Conservation (phyloP, 129 eudicot genomes). For the Flaveria trinervia region DNA sequence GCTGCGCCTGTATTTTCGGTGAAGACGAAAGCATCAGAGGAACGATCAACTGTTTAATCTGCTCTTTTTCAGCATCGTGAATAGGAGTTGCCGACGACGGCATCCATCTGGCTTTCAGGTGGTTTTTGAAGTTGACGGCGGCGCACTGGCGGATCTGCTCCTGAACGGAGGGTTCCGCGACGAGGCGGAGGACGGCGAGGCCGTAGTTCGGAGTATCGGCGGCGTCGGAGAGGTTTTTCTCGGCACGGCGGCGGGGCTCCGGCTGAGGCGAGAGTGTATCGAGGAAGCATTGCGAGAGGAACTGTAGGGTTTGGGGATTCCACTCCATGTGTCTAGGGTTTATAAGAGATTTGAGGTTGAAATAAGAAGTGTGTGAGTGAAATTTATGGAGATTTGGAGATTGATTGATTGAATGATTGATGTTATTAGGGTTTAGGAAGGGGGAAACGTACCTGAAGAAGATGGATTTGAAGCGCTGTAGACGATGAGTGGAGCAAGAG, state of each 20-base stretch:
- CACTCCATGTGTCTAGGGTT: conserved; percentile 62
- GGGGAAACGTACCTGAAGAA: conserved; percentile 9
- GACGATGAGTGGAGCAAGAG: conserved; percentile 1
- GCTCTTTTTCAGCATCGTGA: conserved; percentile 74
- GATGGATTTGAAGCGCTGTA: conserved; percentile 28
- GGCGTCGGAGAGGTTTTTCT: conserved; percentile 64
- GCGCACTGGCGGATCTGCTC: conserved; percentile 80
- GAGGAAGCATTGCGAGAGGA: conserved; percentile 66
- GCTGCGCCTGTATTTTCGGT: conserved; percentile 69
- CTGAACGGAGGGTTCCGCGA: conserved; percentile 64
- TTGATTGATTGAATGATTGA: not conserved
- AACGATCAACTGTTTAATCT: conserved; percentile 68
- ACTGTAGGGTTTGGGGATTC: conserved; percentile 70
- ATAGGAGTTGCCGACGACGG: conserved; percentile 36
- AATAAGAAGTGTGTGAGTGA: not conserved
- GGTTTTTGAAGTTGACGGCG: conserved; percentile 90
- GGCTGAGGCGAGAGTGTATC: conserved; percentile 77
- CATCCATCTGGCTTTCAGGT: conserved; percentile 66
- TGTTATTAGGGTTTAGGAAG: conserved; percentile 12
- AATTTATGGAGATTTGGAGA: not conserved
- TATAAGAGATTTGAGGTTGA: conserved; percentile 11
- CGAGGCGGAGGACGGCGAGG: conserved; percentile 80
- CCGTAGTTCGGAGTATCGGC: conserved; percentile 69
- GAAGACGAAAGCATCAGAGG: conserved; percentile 67
- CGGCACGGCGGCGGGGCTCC: conserved; percentile 82